phyloP scores from a whole-genome alignment of 2,329 filamentous ascomycete genomes.

The Paecilomyces sp. region DNA sequence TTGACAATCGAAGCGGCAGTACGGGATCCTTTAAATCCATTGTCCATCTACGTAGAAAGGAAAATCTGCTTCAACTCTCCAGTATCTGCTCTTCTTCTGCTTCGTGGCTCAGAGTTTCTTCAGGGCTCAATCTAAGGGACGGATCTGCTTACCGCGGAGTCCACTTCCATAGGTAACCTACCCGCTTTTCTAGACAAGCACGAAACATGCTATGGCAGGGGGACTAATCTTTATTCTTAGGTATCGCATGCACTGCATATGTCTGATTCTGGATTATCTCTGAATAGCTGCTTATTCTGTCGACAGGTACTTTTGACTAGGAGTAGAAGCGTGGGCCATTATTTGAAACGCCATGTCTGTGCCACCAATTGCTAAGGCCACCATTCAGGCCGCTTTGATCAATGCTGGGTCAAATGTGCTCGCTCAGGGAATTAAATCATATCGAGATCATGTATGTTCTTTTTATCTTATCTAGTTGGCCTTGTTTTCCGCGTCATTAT shows the following conservation, averaged over 20 bases:
- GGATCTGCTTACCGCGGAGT: neutral
- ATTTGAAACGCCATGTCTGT: slow-evolving; percentile 13
- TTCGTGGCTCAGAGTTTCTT: neutral
- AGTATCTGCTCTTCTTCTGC: neutral
- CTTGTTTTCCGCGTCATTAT: neutral
- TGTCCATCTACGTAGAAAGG: neutral
- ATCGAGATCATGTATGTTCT: slow-evolving; percentile 35
- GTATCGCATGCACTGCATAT: neutral
- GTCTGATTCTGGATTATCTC: neutral
- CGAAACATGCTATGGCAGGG: neutral
- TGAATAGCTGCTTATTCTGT: neutral
- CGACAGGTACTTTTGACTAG: neutral
- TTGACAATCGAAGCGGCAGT: neutral
- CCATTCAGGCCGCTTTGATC: slow-evolving; percentile 46
- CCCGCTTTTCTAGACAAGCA: too few relatives aligned
- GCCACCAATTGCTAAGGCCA: slow-evolving; percentile 47
- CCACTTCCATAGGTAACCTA: neutral
- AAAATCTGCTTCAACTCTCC: neutral
- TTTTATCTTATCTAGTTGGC: slow-evolving; percentile 1
- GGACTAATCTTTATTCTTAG: neutral
- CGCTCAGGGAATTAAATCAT: slow-evolving; percentile 48
- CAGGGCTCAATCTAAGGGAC: neutral
- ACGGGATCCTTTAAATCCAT: neutral
- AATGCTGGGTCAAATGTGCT: slow-evolving; percentile 49
- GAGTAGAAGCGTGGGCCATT: neutral